Percentiles rank a stretch among this genome's conserved stretches.
These are phyloP conservation scores for Citrus inodora DNA, from an alignment of 345 rosid species.

Conservation along the genomic window DNA sequence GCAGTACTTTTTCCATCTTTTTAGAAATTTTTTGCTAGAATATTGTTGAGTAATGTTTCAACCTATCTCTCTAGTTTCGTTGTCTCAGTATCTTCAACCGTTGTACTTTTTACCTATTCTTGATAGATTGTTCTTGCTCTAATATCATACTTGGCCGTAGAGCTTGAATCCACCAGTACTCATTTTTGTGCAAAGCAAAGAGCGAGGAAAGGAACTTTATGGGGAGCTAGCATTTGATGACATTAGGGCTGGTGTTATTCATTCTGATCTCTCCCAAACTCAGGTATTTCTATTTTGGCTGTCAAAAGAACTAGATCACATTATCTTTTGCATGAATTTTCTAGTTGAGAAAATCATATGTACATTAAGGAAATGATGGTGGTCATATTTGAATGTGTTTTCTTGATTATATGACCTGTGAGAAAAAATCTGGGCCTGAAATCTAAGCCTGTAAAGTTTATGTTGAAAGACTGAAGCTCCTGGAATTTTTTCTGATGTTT, in stretches of 20 bases:
- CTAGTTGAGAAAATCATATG: background rate
- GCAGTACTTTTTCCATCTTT: background rate
- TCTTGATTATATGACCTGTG: background rate
- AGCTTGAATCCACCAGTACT: slow-evolving; percentile 91
- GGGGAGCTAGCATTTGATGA: slow-evolving; percentile 72
- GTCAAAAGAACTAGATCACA: background rate
- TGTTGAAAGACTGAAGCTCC: background rate
- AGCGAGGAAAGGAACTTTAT: slow-evolving; percentile 80
- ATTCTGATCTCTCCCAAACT: slow-evolving; percentile 66
- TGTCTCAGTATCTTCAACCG: background rate
- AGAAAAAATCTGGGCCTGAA: background rate
- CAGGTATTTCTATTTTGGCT: slow-evolving; percentile 50
- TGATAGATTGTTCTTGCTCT: slow-evolving; percentile 23
- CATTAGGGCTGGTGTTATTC: slow-evolving; percentile 77
- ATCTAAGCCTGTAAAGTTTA: background rate
- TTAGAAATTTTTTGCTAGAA: background rate
- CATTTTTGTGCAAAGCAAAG: slow-evolving; percentile 88
- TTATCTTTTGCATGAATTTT: background rate
- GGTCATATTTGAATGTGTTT: background rate
- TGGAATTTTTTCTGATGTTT: background rate
- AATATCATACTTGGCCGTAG: slow-evolving; percentile 46
- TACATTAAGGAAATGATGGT: background rate
- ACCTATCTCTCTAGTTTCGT: background rate
- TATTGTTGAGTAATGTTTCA: background rate
- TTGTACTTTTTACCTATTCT: slow-evolving; percentile 4